Conservation (phyloP, 73 alveolate species). For the Effrenium voratum region DNA sequence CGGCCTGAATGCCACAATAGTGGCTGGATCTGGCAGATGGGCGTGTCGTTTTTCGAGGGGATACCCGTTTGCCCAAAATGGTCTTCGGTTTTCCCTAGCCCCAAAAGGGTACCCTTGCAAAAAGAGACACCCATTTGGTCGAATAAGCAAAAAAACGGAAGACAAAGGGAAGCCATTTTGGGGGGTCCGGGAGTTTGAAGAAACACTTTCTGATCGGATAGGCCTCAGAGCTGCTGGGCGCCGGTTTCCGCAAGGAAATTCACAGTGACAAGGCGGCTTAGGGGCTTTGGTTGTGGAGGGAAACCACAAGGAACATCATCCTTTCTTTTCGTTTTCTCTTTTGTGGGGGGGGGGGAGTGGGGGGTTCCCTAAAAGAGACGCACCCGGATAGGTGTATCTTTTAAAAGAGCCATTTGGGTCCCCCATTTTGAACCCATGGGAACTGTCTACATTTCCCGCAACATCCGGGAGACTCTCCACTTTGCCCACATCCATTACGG, state of each 20-base stretch:
- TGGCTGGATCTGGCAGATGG: no score
- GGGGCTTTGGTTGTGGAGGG: neutral
- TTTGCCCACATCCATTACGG: no score
- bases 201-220: no score
- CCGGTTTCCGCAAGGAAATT: slow-evolving; percentile 64
- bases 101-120: neutral
- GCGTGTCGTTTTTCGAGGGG: neutral
- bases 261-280: slow-evolving; percentile 75
- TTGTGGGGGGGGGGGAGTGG: no score
- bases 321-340: no score
- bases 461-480: no score
- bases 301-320: neutral
- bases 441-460: no score
- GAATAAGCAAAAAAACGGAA: neutral
- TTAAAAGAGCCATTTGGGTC: no score
- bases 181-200: neutral
- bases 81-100: neutral
- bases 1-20: neutral
- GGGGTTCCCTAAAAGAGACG: no score
- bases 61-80: neutral
- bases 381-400: no score
- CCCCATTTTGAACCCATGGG: no score
- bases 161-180: neutral
- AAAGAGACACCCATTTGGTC: no score
- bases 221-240: slow-evolving; percentile 77